Evolutionary conservation across 805 yeast species (phyloP), one percentile per base, ranked within the genome.

Genomic region (Wickerhamiella australiensis): DNA sequence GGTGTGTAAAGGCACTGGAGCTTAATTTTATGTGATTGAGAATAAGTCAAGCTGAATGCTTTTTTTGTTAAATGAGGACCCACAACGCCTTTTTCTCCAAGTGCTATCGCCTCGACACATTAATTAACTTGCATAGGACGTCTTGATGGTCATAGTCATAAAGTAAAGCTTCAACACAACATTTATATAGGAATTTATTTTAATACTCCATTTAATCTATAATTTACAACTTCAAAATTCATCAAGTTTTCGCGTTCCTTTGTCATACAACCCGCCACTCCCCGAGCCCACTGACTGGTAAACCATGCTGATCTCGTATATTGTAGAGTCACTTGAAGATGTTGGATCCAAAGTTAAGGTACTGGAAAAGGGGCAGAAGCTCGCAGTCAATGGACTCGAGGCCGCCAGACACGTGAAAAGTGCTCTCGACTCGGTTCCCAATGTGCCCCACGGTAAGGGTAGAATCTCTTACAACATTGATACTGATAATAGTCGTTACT

Each of bases 251-350:
- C 42, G 42, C 42, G 42, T 38, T 38, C 20, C 25, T 38, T 20
- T 21, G 42, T 38, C 25, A 38, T 13, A 22, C 42, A 13, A 38
- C 42, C 42, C 4, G 42, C 42, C 42, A 38, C 42, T 12, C 20
- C 23, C 20, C 22, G 13, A 7, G 26, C 15, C 25, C 7, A 38
- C 7, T 21, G 21, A 37, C 26, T 26, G 20, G 26, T n/a, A 12
- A 8, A 20, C 26, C 27, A 45, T 45, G 47, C 47, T 45, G 42
- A 23, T 45, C 42, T 23, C 47, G 23, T 45, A 45, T 25, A 20
- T 45, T 11, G 47, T 45, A 5, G 35, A 23, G 3, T 15, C 47
- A 11, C 47, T 45, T 15, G 42, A 45, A 17, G 20, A 17, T 35
- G 41, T 17, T 6, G 47, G 47, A 18, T 38, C 35, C 9, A 25